Base-by-base conservation (phyloP, 148 eudicot genomes). In the Diospyros lotus region DNA sequence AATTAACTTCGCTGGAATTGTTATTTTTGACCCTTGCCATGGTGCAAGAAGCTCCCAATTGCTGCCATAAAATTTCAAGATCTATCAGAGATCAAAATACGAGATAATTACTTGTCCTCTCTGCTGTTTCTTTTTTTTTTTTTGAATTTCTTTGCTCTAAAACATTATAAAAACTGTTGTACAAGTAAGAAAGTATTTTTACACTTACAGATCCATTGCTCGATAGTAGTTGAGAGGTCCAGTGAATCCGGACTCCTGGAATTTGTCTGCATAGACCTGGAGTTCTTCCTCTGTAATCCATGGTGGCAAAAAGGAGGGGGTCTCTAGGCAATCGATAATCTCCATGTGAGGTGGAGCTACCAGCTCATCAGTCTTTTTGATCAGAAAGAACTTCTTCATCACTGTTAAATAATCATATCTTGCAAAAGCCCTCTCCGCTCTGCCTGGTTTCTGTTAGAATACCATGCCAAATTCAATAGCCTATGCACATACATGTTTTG, bases 211-310 rank as follows among this genome's bases (percentile, higher is more conserved):
- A 80, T 88, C 86, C 76, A 88, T 80, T 51, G 89, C 88, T 18
- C 89, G 89, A 66, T 84, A 88, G 69, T 84, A 84, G 77, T 86
- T 88, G 79, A 88, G 73, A 40, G 80, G 82, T 7, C 86, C 92
- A 4, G 86, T 86, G 79, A 88, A 88, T 17, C 92, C 89, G 42
- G 89, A 82, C 73, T 88, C 83, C 76, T 79, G 79, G 79, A 82
- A 88, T 76, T 84, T 88, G 72, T 83, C 86, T 1, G 92, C 92
- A 40, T 79, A 79, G 58, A 82, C 81, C 74, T 82, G 78, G 40
- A 86, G 84, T 38, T 87, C 87, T 5, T 87, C 89, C 80, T 82
- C 86, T 41, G 86, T 77, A 62, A 88, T 86, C 92, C 92, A 88
- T 43, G 84, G 51, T 12, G 92, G 89, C 70, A 88, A 66, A 2